These are phyloP conservation scores for Fragaria ananassa DNA, from an alignment of 306 rosid species.

Conservation along the genomic window DNA sequence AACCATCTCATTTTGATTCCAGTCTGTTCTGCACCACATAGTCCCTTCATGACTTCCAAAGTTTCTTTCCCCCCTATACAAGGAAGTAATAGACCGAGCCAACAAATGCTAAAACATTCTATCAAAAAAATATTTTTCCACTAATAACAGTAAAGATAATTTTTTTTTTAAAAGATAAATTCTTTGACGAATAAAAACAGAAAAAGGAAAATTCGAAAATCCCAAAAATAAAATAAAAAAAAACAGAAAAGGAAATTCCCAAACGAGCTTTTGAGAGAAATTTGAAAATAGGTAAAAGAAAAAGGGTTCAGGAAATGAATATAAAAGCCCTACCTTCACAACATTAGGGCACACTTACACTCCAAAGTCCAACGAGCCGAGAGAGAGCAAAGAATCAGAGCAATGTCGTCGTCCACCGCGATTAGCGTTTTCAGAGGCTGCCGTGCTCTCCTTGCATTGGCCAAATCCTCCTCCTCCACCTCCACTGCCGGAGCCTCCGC, in stretches of 20 bases:
- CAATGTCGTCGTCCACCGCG: constrained; percentile 11
- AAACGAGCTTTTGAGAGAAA: not conserved
- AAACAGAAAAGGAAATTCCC: not conserved
- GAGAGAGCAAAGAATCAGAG: not conserved
- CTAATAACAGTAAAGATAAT: too few relatives aligned
- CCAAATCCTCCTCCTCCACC: constrained; percentile 20
- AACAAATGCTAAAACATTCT: too few relatives aligned
- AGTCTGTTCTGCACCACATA: not conserved
- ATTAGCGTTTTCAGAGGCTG: constrained; percentile 36
- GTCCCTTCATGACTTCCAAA: not conserved
- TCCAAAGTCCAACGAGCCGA: too few relatives aligned
- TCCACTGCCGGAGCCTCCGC: constrained; percentile 13
- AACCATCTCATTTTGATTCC: not conserved
- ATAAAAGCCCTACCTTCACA: not conserved
- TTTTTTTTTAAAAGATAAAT: too few relatives aligned
- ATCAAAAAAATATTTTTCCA: too few relatives aligned
- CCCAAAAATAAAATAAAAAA: too few relatives aligned
- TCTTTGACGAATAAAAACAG: too few relatives aligned
- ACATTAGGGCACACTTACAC: not conserved
- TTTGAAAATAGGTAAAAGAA: not conserved
- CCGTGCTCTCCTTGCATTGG: constrained; percentile 27
- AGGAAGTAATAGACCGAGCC: not conserved
- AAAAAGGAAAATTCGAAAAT: too few relatives aligned
- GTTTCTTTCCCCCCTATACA: not conserved
- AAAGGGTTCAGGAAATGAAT: not conserved